Evolutionary conservation across 1,284 basidiomycete species (phyloP).

Genomic region (Fistulina hepatica): DNA sequence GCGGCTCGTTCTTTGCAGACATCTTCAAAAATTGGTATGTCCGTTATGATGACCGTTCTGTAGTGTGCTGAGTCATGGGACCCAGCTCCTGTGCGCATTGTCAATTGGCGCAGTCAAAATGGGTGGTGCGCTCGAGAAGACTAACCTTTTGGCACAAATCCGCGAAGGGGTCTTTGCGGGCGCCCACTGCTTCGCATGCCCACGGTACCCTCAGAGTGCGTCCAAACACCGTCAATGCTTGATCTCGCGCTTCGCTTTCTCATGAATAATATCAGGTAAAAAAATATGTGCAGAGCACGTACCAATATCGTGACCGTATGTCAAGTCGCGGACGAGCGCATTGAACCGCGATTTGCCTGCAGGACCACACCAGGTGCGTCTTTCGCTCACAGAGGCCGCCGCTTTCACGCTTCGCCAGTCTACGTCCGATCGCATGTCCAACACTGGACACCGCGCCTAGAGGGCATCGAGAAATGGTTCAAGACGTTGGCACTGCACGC

Average conservation of each 20-base stretch:
- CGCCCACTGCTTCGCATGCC: constrained; percentile 32
- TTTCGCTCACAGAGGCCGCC: constrained; percentile 8
- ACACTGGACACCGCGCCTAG: constrained; percentile 50
- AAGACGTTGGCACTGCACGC: constrained; percentile 54
- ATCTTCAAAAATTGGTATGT: constrained; percentile 49
- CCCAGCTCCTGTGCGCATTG: constrained; percentile 37
- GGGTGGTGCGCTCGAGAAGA: neutral
- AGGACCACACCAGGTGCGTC: constrained; percentile 27
- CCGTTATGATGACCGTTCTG: constrained; percentile 46
- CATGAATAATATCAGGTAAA: neutral
- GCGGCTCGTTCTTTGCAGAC: constrained; percentile 57
- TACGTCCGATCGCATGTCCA: constrained; percentile 35
- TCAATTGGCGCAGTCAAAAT: neutral
- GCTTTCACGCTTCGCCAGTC: constrained; percentile 19
- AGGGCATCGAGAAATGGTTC: constrained; percentile 56
- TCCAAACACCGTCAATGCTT: constrained; percentile 29
- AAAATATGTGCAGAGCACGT: neutral
- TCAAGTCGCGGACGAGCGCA: constrained; percentile 4
- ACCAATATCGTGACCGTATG: constrained; percentile 3
- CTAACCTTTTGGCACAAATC: constrained; percentile 51
- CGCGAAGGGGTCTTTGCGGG: constrained; percentile 48
- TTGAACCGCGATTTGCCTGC: constrained; percentile 21
- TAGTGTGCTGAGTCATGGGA: constrained; percentile 51
- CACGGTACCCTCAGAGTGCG: constrained; percentile 40
- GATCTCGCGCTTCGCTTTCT: constrained; percentile 7